Conservation (phyloP, 2,329 filamentous ascomycete species). For the Bipolaris sorokiniana region DNA sequence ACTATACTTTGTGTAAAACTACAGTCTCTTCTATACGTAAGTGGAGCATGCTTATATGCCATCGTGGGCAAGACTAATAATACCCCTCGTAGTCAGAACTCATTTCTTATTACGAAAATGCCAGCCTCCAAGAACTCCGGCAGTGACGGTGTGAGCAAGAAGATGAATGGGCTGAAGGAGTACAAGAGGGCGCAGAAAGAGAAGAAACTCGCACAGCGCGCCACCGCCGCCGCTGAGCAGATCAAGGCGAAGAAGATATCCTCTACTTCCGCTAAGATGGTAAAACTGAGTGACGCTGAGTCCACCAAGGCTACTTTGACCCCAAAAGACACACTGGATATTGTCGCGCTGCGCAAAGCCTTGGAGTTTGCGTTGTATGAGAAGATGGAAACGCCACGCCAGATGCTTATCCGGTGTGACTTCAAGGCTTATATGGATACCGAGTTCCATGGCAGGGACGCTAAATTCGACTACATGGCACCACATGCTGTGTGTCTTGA, state of each 20-base stretch:
- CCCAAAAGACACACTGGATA: not conserved
- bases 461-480: not conserved
- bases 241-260: not conserved
- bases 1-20: not conserved
- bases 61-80: not conserved
- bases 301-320: too few relatives aligned
- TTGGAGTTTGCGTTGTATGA: conserved; percentile 9
- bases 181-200: conserved; percentile 15
- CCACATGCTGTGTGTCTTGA: not conserved
- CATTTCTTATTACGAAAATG: not conserved
- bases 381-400: conserved; percentile 10
- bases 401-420: conserved; percentile 7
- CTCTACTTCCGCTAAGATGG: not conserved
- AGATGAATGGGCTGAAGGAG: conserved; percentile 8
- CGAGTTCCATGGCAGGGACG: not conserved
- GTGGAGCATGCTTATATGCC: not conserved
- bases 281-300: not conserved
- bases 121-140: too few relatives aligned
- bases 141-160: not conserved
- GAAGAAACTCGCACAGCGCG: conserved; percentile 5
- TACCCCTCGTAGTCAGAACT: not conserved
- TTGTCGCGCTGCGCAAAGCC: not conserved
- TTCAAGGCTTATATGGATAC: not conserved
- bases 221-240: conserved; percentile 1
- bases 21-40: not conserved